Evolutionary conservation across 2,329 filamentous ascomycete genomes (phyloP), one percentile per base, ranked within the genome.

Genomic region (Dryadomyces sulphureus): DNA sequence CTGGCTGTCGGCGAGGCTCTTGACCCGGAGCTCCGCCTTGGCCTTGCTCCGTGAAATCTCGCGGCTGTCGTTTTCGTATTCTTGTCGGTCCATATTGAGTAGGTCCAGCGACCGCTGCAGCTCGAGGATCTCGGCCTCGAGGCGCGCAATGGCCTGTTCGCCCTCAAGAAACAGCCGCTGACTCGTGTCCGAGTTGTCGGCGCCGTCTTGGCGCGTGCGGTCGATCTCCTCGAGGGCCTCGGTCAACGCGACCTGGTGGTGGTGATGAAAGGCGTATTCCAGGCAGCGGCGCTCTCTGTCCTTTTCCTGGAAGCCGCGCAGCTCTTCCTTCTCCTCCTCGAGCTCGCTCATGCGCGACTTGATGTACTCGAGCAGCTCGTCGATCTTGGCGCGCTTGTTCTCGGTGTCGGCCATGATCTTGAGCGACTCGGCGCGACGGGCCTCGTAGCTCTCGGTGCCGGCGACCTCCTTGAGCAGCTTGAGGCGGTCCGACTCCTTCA

Each of bases 361-460:
- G 63, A 98, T 95, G 57, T 92, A 93, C 45, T 83, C 79, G 12
- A 98, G 74, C 12, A 93, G 71, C 58, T 94, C 88, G 59, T 98
- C 92, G 50, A 96, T 96, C 65, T 95, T 95, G 40, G 81, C 73
- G 51, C 88, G 80, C 68, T 95, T 96, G 65, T 88, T 93, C 62
- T 90, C 88, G 16, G 92, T 96, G 54, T 98, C 92, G 51, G 80
- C 78, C 86, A 98, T 94, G 56, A 98, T 94, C 66, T 94, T 95
- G 54, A 94, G 68, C 40, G 87, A 94, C 62, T 98, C 90, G 24
- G 86, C 75, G 50, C 93, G 79, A 47, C 90, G 82, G 45, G 86
- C 83, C 64, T 98, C 92, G 64, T 98, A 98, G 39, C 95, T 88
- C 57, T 95, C 88, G 7, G 92, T 98, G 51, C 92, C 92, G 1